Evolutionary conservation across 164 flowering plant genomes (phyloP), one percentile per base, ranked within the genome.

Genomic region (Magnolia changhungtana): DNA sequence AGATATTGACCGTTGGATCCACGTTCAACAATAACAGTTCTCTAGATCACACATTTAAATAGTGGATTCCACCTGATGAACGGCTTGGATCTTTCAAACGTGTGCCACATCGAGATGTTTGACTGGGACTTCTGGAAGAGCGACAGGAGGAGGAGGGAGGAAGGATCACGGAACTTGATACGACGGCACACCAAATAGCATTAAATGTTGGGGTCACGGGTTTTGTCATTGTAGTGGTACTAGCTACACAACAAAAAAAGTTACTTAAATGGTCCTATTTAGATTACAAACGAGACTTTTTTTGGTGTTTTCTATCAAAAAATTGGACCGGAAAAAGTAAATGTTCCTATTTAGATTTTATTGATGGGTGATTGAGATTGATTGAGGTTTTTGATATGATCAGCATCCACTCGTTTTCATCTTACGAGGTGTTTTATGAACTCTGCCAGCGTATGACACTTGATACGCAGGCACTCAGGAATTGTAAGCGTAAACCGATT

Each of bases 191-290:
- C 61, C 61, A 21, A 64, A 64, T 64, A 19, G 20, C 67, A 64
- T 64, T 18, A 64, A 64, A 64, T 20, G 23, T 64, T 13, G 63
- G 67, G 67, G 67, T 64, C 27, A 64, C 67, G 67, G 67, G 24
- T 55, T 11, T 11, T 55, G 29, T 27, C 29, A 27, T 27, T 27
- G 16, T 16, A 19, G 18, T 55, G 11, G 61, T 55, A 13, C 61
- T 3, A 64, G 27, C 67, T 64, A 64, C 21, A 5, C 67, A 64
- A 64, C 67, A 64, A 64, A 64, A 64, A 8, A 3, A 64, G 67
- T 55, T 55, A 55, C 61, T 55, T 11, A 55, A 13, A 55, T 55
- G 61, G 61, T 55, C 61, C 61, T 55, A 55, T 16, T 55, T 55
- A 16, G 18, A 55, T 55, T 11, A 55, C 0, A 55, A 14, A 55